phyloP scores from a whole-genome alignment of 768 basidiomycete species.

The Wakefieldia striispora region DNA sequence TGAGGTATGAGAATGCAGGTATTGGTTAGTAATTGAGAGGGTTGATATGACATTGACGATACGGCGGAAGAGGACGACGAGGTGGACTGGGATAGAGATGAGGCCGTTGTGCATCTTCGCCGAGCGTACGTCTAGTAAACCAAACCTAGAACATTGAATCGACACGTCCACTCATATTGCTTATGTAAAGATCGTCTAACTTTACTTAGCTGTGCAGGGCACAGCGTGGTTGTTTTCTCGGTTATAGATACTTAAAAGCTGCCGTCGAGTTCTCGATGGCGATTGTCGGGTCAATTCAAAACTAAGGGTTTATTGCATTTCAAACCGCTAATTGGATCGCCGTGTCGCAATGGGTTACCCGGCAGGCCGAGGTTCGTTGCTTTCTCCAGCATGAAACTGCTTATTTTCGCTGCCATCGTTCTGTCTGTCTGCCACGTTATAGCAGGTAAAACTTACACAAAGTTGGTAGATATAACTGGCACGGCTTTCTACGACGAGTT shows the following conservation, averaged over 20 bases:
- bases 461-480: slow-evolving; percentile 45
- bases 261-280: too few species aligned
- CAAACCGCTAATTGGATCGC: too few species aligned
- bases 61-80: slow-evolving; percentile 60
- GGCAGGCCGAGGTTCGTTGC: slow-evolving; percentile 12
- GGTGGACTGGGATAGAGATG: slow-evolving; percentile 53
- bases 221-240: too few species aligned
- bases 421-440: neutral
- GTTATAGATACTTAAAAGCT: too few species aligned
- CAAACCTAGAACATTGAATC: too few species aligned
- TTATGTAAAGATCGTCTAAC: slow-evolving; percentile 3
- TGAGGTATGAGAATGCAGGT: too few species aligned
- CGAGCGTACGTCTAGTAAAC: too few species aligned
- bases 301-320: too few species aligned
- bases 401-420: neutral
- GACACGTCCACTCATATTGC: neutral
- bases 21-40: slow-evolving; percentile 65
- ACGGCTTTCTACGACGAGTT: slow-evolving; percentile 50
- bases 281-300: too few species aligned
- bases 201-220: too few species aligned
- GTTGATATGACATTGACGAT: slow-evolving; percentile 67
- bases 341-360: too few species aligned
- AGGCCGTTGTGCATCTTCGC: slow-evolving; percentile 35
- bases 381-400: slow-evolving; percentile 6
- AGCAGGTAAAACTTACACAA: slow-evolving; percentile 7